Base-by-base conservation (phyloP, 73 alveolate genomes). In the Blepharisma japonicum region DNA sequence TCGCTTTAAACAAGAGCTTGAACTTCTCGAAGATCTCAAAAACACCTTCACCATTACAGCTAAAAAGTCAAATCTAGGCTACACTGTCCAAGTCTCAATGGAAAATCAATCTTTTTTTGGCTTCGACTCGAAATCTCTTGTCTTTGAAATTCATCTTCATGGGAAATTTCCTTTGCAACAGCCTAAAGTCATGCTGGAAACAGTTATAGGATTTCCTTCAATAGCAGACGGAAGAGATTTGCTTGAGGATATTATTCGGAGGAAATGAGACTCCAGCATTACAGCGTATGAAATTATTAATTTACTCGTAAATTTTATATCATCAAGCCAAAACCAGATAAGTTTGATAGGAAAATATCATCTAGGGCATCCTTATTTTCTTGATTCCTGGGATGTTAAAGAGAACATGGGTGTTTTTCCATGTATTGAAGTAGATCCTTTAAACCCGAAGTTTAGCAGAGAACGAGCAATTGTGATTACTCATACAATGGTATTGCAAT, bases 401-500 rank as follows among this genome's bases (percentile, higher is more conserved):
- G 82, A 83, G 7, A 32, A 76, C n/a, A 55, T 11, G 71, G 78
- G 84, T 9, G 79, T 39, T 47, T 61, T 79, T 5, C 68, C 18
- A 20, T 42, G 54, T 6, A 67, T 78, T 55, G 84, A 80, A 23
- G 85, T 78, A 71, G 47, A 79, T 25, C 83, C 68, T 46, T 81
- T 80, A 67, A 38, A 53, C 25, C 80, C 49, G 3, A 83, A 61
- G 5, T 8, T 39, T 8, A 39, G 2, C 2, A 61, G 68, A 49
- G 87, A 80, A 45, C 38, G 87, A 46, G 56, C 38, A 4, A 20
- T 84, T 39, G 87, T 80, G 18, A 46, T 84, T 6, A 84, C 91
- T 38, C 56, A 61, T 55, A 48, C 91, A 39, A 84, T 81, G 25
- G 25, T 84, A 6, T 39, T 84, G 21, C 49, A 68, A n/a, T 53